A percentile compares a stretch with the other conserved stretches of the same genome.
Evolutionary conservation across 345 rosid species (phyloP).

Genomic region (Eucalyptus pumila): DNA sequence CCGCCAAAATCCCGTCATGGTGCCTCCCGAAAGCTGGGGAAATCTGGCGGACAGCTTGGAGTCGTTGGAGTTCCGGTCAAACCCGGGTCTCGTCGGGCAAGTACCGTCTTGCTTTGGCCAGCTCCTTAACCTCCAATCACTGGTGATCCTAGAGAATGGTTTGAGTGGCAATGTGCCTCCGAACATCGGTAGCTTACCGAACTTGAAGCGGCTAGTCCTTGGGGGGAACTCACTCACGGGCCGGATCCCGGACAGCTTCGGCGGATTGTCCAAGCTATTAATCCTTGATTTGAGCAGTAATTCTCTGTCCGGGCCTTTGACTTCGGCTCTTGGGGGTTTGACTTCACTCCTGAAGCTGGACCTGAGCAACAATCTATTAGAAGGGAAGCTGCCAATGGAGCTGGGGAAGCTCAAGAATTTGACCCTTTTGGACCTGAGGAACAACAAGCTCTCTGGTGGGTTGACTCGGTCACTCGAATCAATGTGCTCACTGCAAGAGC

Average conservation of each 20-base stretch:
- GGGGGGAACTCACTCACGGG: conserved; percentile 60
- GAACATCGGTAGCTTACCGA: conserved; percentile 30
- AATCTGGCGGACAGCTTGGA: no score
- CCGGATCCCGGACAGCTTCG: conserved; percentile 26
- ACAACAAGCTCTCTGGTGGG: conserved; percentile 66
- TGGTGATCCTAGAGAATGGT: neutral
- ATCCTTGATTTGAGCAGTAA: conserved; percentile 79
- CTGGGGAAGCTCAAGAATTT: conserved; percentile 42
- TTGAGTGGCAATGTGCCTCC: conserved; percentile 44
- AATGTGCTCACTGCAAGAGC: conserved; percentile 55
- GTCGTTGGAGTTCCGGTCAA: no score
- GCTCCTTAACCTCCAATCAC: no score
- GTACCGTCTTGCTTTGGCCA: no score
- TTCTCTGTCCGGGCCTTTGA: conserved; percentile 48
- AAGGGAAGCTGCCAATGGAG: conserved; percentile 37
- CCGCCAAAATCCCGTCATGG: no score
- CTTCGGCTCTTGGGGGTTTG: conserved; percentile 37
- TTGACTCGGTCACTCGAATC: conserved; percentile 37
- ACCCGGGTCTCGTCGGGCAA: no score
- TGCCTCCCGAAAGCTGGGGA: no score
- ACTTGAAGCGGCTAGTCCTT: conserved; percentile 51
- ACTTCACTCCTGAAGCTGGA: conserved; percentile 69
- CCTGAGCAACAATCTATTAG: conserved; percentile 55
- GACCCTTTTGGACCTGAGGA: conserved; percentile 64
- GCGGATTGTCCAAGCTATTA: conserved; percentile 9